These are phyloP conservation scores for Trichoderma simmonsii DNA, from an alignment of 2,329 filamentous ascomycete genomes.

Conservation along the genomic window DNA sequence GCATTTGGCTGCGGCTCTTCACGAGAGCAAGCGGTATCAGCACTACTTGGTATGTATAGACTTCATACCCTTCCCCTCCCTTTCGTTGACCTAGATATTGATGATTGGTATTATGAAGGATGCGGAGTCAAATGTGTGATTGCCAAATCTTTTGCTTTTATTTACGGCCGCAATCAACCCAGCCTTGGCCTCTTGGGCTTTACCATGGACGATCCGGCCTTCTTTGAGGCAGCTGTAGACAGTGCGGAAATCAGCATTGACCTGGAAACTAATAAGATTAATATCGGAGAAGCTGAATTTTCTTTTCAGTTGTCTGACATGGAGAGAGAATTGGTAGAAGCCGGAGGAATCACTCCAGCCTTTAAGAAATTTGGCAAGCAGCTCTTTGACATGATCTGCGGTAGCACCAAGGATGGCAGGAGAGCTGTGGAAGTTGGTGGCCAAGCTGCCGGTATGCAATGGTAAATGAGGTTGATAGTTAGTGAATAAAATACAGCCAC, in stretches of 20 bases:
- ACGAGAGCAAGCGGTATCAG: slow-evolving; percentile 42
- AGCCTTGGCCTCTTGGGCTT: slow-evolving; percentile 44
- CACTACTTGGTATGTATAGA: slow-evolving; percentile 26
- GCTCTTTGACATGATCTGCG: slow-evolving; percentile 26
- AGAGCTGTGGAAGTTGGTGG: not conserved
- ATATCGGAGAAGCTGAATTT: slow-evolving; percentile 28
- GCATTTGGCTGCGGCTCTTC: slow-evolving; percentile 46
- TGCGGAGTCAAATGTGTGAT: slow-evolving; percentile 42
- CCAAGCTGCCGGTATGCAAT: not conserved
- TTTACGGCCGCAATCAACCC: slow-evolving; percentile 45
- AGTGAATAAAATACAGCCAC: not conserved
- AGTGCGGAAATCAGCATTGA: slow-evolving; percentile 38
- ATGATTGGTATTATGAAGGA: slow-evolving; percentile 22
- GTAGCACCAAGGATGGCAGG: not conserved
- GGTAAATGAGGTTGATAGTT: not conserved
- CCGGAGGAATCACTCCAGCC: slow-evolving; percentile 38
- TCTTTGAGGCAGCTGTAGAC: slow-evolving; percentile 37
- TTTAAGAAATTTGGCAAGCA: slow-evolving; percentile 38
- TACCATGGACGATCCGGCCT: slow-evolving; percentile 36
- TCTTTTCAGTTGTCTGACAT: slow-evolving; percentile 37
- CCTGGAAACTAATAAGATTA: slow-evolving; percentile 18
- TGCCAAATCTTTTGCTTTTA: slow-evolving; percentile 44
- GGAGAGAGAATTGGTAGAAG: slow-evolving; percentile 36
- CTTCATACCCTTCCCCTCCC: not conserved
- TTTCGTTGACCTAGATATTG: not conserved